phyloP scores from a whole-genome alignment of 2,329 filamentous ascomycete genomes.

The Chalaropsis thielavioides region DNA sequence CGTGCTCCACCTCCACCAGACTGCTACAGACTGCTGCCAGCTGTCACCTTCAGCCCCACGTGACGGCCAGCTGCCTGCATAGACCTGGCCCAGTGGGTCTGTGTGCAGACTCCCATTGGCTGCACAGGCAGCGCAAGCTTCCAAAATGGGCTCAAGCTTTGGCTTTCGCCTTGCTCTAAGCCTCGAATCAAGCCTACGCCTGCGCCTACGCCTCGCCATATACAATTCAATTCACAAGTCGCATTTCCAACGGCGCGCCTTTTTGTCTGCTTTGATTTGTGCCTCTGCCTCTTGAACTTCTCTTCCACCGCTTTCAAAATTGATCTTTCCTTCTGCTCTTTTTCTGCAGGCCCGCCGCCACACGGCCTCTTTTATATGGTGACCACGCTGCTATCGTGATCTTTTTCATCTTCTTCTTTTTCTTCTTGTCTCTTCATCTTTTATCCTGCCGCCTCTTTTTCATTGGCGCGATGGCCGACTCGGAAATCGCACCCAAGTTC shows the following conservation, averaged over 20 bases:
- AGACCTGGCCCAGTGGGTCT: not conserved
- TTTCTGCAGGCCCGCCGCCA: not conserved
- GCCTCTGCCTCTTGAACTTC: not conserved
- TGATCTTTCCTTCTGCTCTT: not conserved
- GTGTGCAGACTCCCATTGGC: not conserved
- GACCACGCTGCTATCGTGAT: not conserved
- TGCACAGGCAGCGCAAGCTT: not conserved
- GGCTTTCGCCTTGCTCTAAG: not conserved
- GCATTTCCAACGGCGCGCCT: not conserved
- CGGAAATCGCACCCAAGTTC: constrained; percentile 59
- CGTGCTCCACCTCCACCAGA: too few species aligned
- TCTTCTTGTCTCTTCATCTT: not conserved
- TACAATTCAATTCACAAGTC: not conserved
- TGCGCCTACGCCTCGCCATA: not conserved
- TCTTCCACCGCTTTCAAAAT: not conserved
- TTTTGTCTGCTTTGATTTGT: not conserved
- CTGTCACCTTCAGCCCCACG: not conserved
- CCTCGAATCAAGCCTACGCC: not conserved
- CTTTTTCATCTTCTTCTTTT: not conserved
- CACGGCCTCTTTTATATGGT: not conserved
- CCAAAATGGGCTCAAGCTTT: not conserved
- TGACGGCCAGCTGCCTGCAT: not conserved
- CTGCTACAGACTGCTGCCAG: not conserved
- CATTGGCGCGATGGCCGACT: constrained; percentile 34
- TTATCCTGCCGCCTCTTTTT: not conserved